Evolutionary conservation across 331 rosid genomes (phyloP).

Genomic region (Pyrus hybrid): DNA sequence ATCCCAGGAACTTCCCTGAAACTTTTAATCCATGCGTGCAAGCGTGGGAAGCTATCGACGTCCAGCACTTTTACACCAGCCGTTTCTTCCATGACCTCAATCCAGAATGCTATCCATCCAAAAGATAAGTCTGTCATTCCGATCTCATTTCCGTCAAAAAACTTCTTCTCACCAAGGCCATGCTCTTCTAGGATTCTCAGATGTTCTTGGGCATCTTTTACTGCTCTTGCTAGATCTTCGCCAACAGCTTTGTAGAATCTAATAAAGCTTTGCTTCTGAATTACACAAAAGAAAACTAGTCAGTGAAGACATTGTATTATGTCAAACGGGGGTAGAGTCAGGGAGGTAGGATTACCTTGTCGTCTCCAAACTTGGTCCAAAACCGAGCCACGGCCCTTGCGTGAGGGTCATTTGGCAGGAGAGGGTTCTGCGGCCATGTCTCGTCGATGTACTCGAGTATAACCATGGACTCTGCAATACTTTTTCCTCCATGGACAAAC

Average conservation of each 20-base stretch:
- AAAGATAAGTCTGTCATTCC: conserved; percentile 18
- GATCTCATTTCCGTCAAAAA: conserved; percentile 16
- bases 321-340: neutral
- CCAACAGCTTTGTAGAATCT: neutral
- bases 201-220: conserved; percentile 4
- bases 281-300: neutral
- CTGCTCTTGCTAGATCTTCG: conserved; percentile 14
- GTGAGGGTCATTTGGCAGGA: conserved; percentile 15
- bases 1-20: conserved; percentile 12
- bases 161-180: conserved; percentile 10
- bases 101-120: conserved; percentile 19
- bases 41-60: conserved; percentile 7
- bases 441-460: conserved; percentile 31
- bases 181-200: conserved; percentile 12
- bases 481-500: conserved; percentile 15
- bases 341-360: conserved; percentile 8
- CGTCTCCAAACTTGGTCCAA: conserved; percentile 17
- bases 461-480: conserved; percentile 16
- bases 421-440: conserved; percentile 17
- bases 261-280: neutral
- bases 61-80: conserved; percentile 22
- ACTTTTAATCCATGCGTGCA: conserved; percentile 11
- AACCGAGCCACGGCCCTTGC: conserved; percentile 21
- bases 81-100: conserved; percentile 4
- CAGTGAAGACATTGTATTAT: neutral